phyloP scores from a whole-genome alignment of 306 rosid genomes.

The Corylus avellana region DNA sequence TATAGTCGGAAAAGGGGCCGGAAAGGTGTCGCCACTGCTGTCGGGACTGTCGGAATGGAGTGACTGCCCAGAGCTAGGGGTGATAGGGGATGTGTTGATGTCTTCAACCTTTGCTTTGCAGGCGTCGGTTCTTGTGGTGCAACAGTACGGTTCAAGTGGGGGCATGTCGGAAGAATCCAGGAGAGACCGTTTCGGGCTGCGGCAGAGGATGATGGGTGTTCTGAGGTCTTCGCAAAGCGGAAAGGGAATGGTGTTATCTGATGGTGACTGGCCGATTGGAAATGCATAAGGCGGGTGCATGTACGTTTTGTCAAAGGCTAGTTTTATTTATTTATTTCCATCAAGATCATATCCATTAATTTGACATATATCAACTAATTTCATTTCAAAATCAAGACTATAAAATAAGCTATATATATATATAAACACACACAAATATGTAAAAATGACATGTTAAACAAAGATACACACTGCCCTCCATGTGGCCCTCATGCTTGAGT shows the following conservation, averaged over 20 bases:
- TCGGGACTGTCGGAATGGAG: slow-evolving; percentile 42
- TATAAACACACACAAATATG: too few relatives aligned
- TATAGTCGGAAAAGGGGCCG: slow-evolving; percentile 55
- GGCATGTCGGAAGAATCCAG: neutral
- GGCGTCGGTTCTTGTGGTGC: slow-evolving; percentile 55
- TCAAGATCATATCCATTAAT: too few relatives aligned
- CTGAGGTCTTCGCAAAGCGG: neutral
- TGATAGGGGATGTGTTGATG: slow-evolving; percentile 50
- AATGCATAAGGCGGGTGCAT: neutral
- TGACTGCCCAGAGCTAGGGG: slow-evolving; percentile 54
- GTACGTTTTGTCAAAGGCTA: too few relatives aligned
- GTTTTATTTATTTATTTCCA: too few relatives aligned
- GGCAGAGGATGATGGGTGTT: neutral
- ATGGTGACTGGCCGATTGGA: neutral
- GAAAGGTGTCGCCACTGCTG: slow-evolving; percentile 16
- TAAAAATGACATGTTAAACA: too few relatives aligned
- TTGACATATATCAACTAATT: too few relatives aligned
- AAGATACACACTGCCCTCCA: too few relatives aligned
- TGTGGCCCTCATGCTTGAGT: too few relatives aligned
- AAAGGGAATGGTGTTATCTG: slow-evolving; percentile 4
- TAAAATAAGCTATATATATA: too few relatives aligned
- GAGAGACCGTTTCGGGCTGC: neutral
- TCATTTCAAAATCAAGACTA: neutral
- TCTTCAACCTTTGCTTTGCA: slow-evolving; percentile 31
- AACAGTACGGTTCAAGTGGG: slow-evolving; percentile 42